These are phyloP conservation scores for Termitomyces sp. DNA, from an alignment of 768 basidiomycete species.

Conservation along the genomic window DNA sequence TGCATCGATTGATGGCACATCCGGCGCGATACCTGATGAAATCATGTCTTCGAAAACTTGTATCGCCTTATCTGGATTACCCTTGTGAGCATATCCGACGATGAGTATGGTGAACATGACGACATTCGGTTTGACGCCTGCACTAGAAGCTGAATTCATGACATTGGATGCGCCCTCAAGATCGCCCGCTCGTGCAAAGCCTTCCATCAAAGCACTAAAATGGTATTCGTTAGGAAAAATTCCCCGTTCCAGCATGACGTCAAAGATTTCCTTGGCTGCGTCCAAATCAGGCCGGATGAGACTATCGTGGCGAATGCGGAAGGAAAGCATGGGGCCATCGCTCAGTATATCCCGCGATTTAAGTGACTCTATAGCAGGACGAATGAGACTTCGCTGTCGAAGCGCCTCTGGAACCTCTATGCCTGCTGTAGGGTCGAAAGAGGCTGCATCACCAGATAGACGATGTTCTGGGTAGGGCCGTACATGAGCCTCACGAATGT, in stretches of 20 bases:
- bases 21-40: slow-evolving; percentile 55
- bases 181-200: slow-evolving; percentile 59
- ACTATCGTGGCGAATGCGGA: slow-evolving; percentile 62
- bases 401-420: slow-evolving; percentile 29
- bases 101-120: slow-evolving; percentile 79
- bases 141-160: slow-evolving; percentile 45
- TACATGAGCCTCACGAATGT: slow-evolving; percentile 15
- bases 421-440: slow-evolving; percentile 48
- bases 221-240: slow-evolving; percentile 71
- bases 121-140: slow-evolving; percentile 52
- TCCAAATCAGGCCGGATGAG: slow-evolving; percentile 45
- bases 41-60: slow-evolving; percentile 61
- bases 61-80: slow-evolving; percentile 48
- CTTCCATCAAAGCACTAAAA: slow-evolving; percentile 71
- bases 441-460: slow-evolving; percentile 20
- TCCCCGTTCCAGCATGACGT: slow-evolving; percentile 58
- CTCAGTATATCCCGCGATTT: slow-evolving; percentile 41
- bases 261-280: slow-evolving; percentile 50
- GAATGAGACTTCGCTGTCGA: slow-evolving; percentile 26
- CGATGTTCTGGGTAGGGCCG: slow-evolving; percentile 13
- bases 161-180: slow-evolving; percentile 48
- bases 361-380: slow-evolving; percentile 43
- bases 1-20: slow-evolving; percentile 67
- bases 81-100: slow-evolving; percentile 59
- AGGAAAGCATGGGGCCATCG: slow-evolving; percentile 52